Base-by-base conservation (phyloP, 345 rosid genomes). In the Rhodamnia rubescens region DNA sequence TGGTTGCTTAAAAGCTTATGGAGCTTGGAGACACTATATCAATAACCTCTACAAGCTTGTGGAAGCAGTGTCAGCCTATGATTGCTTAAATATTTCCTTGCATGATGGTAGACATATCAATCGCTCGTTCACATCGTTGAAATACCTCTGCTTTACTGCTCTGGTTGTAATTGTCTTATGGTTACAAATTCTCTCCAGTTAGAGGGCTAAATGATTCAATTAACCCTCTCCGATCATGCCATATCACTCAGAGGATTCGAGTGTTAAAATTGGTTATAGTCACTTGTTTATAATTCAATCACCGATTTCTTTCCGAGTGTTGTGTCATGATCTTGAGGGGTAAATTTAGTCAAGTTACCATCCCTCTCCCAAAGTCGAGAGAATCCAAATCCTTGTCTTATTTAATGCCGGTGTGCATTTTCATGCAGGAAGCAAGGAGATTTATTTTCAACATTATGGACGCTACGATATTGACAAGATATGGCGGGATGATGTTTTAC, bases 401-500 rank as follows among this genome's bases (percentile, higher is more conserved):
- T 29, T 24, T 3, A 78, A 15, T 55, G 47, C 36, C 2, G 53
- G 29, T 49, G 49, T 74, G 14, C 36, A 78, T 40, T 57, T 49
- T 55, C 75, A 8, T 83, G 86, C 94, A 97, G 98, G 98, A 87
- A 90, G 92, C 90, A 92, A 93, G 88, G 98, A 94, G 54, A 85
- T 92, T 29, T 95, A 90, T 90, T 92, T 90, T 83, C 93, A 95
- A 86, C 92, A 92, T 58, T 97, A 92, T 82, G 98, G 98, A 75
- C 90, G 88, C 83, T 92, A 90, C 85, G 90, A 94, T 91, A 94
- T 96, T 42, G 87, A 94, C 4, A 94, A 92, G 92, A 95, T 96
- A 87, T 96, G 98, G 98, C 89, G 92, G 42, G 98, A 95, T 83
- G 98, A 95, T 78, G 90, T 94, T 86, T 93, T 95, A 69, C 98